Base-by-base conservation (phyloP, 257 asterid genomes). In the Pogostemon cablin region DNA sequence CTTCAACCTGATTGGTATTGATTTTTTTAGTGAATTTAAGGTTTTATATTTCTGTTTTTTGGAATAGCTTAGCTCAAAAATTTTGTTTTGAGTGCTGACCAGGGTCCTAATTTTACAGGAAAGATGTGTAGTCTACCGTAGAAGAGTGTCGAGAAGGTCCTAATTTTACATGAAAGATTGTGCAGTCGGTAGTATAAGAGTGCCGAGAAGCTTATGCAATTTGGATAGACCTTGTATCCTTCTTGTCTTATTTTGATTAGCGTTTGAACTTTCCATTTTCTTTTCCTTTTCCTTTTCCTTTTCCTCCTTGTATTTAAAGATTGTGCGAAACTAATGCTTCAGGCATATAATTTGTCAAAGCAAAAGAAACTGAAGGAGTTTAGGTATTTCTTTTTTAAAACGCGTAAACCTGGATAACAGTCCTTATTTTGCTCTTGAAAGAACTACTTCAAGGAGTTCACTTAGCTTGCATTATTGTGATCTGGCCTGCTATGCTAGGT, bases 61-160 rank as follows among this genome's bases (percentile, higher is more conserved):
- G 40, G 58, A 62, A 53, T 46, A 66, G 62, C 49, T 67, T 48
- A 34, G 46, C 53, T 11, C 3, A 15, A 44, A 35, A 44, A 9
- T 34, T 15, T 65, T 65, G 59, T 66, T 50, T n/a, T 15, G 47
- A 59, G 10, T 61, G 70, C 77, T 78, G 70, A 75, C 25, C 9
- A 50, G 63, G 50, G 41, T 79, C 73, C 71, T 62, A 61, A 52
- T 72, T 78, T 70, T 83, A 82, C 99, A 95, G 98, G 99, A 79
- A 95, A 95, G 85, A 95, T 95, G 88, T 91, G 71, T 95, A 88
- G 87, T 91, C 98, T 55, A 95, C 99, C 53, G 56, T 89, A 58
- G 99, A 95, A 74, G 98, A 95, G 76, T 15, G 15, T 15, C 15
- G 15, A 15, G 15, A 15, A 15, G 15, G 15, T 15, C 15, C 15